Conservation (phyloP, 1,139 yeast genomes). For the Kurtzmaniella quercitrusa region DNA sequence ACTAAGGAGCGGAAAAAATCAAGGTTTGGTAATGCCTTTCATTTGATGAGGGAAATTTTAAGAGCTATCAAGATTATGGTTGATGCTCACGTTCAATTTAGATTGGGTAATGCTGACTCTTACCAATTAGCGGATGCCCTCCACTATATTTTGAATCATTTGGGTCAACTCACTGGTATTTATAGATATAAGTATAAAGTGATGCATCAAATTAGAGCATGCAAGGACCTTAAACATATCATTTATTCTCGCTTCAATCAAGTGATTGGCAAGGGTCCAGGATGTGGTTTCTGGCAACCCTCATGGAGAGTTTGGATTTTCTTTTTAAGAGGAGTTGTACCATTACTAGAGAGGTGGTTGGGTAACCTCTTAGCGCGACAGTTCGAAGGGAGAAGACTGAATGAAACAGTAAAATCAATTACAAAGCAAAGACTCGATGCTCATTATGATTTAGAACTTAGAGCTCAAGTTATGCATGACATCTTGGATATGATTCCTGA, state of each 20-base stretch:
- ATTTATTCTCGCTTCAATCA: constrained; percentile 78
- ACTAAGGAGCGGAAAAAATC: constrained; percentile 96
- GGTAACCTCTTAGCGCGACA: constrained; percentile 89
- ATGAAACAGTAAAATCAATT: constrained; percentile 88
- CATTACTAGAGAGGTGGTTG: constrained; percentile 89
- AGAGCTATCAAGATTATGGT: constrained; percentile 79
- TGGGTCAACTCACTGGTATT: constrained; percentile 95
- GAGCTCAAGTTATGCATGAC: constrained; percentile 95
- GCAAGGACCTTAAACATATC: constrained; percentile 91
- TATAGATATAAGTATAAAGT: constrained; percentile 95
- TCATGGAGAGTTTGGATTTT: constrained; percentile 97
- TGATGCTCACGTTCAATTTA: constrained; percentile 88
- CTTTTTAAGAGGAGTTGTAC: constrained; percentile 89
- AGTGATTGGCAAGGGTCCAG: constrained; percentile 94
- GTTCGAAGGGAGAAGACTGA: constrained; percentile 91
- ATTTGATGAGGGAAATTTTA: constrained; percentile 82
- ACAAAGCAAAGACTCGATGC: constrained; percentile 96
- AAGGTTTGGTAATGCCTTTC: constrained; percentile 95
- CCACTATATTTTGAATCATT: constrained; percentile 82
- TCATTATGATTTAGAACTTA: constrained; percentile 84
- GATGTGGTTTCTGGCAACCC: constrained; percentile 99
- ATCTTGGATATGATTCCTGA: constrained; percentile 96
- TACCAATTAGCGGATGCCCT: constrained; percentile 94
- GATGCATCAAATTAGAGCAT: constrained; percentile 96
- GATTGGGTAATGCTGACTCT: constrained; percentile 89